Evolutionary conservation across 1,284 basidiomycete species (phyloP).

Genomic region (Ustilago xerochloae): DNA sequence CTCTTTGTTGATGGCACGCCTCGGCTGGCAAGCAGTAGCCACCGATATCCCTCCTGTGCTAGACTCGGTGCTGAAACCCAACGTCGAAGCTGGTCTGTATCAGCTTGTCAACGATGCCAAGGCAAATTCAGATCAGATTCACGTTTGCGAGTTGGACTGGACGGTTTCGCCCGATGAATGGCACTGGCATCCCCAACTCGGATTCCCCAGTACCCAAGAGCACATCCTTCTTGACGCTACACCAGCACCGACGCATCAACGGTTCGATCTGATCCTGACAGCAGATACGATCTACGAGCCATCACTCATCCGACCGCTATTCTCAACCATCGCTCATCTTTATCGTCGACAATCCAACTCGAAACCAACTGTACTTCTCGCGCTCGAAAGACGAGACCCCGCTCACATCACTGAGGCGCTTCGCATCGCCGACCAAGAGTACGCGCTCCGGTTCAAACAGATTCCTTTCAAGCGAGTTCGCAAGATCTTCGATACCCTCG

Average conservation of each 20-base stretch:
- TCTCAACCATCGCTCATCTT: slow-evolving; percentile 75
- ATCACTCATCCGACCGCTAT: slow-evolving; percentile 77
- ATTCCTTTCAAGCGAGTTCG: slow-evolving; percentile 75
- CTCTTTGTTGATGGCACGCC: slow-evolving; percentile 75
- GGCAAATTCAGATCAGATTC: slow-evolving; percentile 67
- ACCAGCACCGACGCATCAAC: not conserved
- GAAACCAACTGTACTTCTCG: slow-evolving; percentile 71
- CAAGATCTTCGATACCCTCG: slow-evolving; percentile 75
- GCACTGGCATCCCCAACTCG: slow-evolving; percentile 12
- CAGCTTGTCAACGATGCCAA: slow-evolving; percentile 5
- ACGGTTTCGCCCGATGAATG: slow-evolving; percentile 8
- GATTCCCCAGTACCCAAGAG: slow-evolving; percentile 2
- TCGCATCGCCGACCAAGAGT: slow-evolving; percentile 63
- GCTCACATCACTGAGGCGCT: slow-evolving; percentile 30
- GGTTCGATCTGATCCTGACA: slow-evolving; percentile 80
- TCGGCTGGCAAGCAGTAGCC: slow-evolving; percentile 81
- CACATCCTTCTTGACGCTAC: not conserved
- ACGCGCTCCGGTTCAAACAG: slow-evolving; percentile 74
- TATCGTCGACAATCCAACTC: slow-evolving; percentile 67
- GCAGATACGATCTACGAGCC: slow-evolving; percentile 84
- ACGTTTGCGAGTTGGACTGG: slow-evolving; percentile 76
- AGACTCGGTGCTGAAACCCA: slow-evolving; percentile 75
- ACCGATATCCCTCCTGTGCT: slow-evolving; percentile 82
- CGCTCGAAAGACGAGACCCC: slow-evolving; percentile 39
- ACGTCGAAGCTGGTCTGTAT: slow-evolving; percentile 73